Conservation (phyloP, 1,284 basidiomycete genomes). For the Lignosus rhinocerotis region DNA sequence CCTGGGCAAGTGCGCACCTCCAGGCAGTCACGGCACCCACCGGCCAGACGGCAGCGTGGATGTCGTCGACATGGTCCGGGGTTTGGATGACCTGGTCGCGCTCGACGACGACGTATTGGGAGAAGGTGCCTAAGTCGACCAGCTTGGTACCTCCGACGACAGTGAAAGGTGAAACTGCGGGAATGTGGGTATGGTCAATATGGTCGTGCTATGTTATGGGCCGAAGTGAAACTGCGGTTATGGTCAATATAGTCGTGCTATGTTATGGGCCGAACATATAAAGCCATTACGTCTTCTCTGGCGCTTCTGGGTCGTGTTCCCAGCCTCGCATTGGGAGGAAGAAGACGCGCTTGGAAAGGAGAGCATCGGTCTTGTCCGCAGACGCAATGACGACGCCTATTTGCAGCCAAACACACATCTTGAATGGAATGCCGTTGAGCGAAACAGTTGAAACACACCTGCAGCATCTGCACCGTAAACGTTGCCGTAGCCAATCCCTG, state of each 20-base stretch:
- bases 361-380: slow-evolving; percentile 48
- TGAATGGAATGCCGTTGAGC: not conserved
- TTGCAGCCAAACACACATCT: not conserved
- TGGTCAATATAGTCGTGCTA: not conserved
- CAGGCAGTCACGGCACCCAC: slow-evolving; percentile 81
- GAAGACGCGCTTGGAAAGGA: slow-evolving; percentile 72
- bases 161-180: slow-evolving; percentile 54
- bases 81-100: slow-evolving; percentile 67
- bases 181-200: not conserved
- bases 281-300: slow-evolving; percentile 44
- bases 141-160: slow-evolving; percentile 58
- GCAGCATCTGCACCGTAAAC: slow-evolving; percentile 76
- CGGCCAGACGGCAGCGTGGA: slow-evolving; percentile 77
- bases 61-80: slow-evolving; percentile 70
- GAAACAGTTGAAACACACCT: slow-evolving; percentile 43
- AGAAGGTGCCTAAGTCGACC: slow-evolving; percentile 69
- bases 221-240: slow-evolving; percentile 48
- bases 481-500: slow-evolving; percentile 58
- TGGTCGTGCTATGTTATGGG: not conserved
- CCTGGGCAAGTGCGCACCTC: slow-evolving; percentile 48
- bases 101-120: slow-evolving; percentile 76
- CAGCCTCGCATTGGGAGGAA: slow-evolving; percentile 77
- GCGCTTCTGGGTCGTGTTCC: slow-evolving; percentile 60
- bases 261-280: no score
- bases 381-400: slow-evolving; percentile 66